These are phyloP conservation scores for Trichoderma oligosporum DNA, from an alignment of 2,329 filamentous ascomycete species.

Conservation along the genomic window DNA sequence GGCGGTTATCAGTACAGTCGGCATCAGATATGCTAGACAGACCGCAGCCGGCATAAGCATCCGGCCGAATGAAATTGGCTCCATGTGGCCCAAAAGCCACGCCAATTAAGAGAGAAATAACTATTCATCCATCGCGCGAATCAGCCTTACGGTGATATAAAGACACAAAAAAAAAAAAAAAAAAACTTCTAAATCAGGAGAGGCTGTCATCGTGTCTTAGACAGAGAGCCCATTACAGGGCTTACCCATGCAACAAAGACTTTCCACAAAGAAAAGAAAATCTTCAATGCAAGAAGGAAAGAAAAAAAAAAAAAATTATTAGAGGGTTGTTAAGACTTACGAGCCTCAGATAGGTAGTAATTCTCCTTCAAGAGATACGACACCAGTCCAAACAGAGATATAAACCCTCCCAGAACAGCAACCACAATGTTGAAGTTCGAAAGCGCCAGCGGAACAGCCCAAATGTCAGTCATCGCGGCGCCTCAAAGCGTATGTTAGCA, in stretches of 20 bases:
- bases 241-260: background rate
- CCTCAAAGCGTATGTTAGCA: conserved; percentile 24
- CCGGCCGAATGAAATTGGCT: conserved; percentile 69
- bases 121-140: conserved; percentile 41
- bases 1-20: conserved; percentile 49
- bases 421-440: conserved; percentile 83
- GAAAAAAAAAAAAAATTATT: background rate
- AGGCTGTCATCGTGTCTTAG: background rate
- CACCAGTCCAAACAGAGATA: conserved; percentile 84
- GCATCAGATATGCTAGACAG: conserved; percentile 22
- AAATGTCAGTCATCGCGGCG: conserved; percentile 28
- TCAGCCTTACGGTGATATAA: background rate
- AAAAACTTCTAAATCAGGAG: background rate
- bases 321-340: too few species aligned
- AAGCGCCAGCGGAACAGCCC: conserved; percentile 48
- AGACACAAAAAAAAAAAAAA: background rate
- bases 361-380: conserved; percentile 87
- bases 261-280: background rate
- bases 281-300: background rate
- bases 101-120: conserved; percentile 79
- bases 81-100: conserved; percentile 74
- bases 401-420: conserved; percentile 77
- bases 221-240: too few species aligned
- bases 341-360: conserved; percentile 85
- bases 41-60: conserved; percentile 62